Base-by-base conservation (phyloP, 805 yeast genomes). In the Teunomyces stri region DNA sequence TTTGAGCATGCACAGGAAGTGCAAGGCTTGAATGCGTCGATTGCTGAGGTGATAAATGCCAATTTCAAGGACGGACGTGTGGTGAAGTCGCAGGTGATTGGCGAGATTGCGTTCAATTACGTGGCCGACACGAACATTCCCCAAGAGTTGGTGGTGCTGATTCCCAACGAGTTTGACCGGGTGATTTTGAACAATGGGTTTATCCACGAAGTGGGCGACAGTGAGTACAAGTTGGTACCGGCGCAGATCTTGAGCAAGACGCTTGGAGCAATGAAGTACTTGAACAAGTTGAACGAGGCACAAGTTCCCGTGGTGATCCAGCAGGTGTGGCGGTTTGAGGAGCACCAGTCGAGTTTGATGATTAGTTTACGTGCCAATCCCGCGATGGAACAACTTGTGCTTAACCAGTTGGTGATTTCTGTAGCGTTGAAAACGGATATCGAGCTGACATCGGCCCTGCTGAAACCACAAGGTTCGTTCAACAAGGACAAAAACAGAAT, bases 401-500 rank as follows among this genome's bases (percentile, higher is more conserved):
- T 88, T 40, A 71, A 82, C n/a, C 82, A 85, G 55, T 66, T 86
- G 44, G 72, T 78, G 33, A 74, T 87, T 5, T 75, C 85, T 6
- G 88, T 83, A 4, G 76, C 86, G 2, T 71, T 85, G 45, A 63
- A 60, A 38, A 70, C 75, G 13, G 86, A 84, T 31, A 84, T 87
- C 9, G 76, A 80, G 13, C 77, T 85, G 3, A 70, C 82, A 1
- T 75, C 84, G 16, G 97, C 97, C 0, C 82, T 90, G 51, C 86
- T 96, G 3, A 89, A 87, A 62, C 99, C 99, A 4, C 84, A 87
- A 47, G 98, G 97, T 48, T 81, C 95, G 1, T 92, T 90, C 74
- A 89, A 85, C 66, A 85, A 81, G 59, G 97, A 90, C 44, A 84
- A 82, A 60, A 85, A 82, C 55, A 80, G 97, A 66, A 84, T 94